Evolutionary conservation across 163 green algal genomes (phyloP).

Genomic region (Chlorella variabilis): DNA sequence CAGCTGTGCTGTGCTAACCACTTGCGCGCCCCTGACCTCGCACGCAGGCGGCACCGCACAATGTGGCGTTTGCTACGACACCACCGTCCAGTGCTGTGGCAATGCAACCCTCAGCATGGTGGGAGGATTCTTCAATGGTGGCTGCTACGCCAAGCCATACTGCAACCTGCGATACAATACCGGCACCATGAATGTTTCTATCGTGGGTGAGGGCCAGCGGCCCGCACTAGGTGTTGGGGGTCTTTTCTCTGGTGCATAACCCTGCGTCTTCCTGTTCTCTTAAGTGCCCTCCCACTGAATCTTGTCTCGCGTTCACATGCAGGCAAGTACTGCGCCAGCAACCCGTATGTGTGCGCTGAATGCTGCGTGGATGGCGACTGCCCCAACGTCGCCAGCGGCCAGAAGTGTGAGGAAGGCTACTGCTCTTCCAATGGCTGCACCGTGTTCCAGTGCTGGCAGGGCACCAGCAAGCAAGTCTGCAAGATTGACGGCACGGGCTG

Average conservation of each 20-base stretch:
- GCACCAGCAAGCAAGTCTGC: constrained; percentile 1
- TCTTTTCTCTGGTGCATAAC: too few relatives aligned
- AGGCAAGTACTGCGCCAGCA: neutral
- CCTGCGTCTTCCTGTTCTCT: too few relatives aligned
- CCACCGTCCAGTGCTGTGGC: neutral
- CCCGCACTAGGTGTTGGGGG: neutral
- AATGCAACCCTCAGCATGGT: neutral
- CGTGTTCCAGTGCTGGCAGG: neutral
- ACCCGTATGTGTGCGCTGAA: neutral
- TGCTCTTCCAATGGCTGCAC: constrained; percentile 5
- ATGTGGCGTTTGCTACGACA: constrained; percentile 1
- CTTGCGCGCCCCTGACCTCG: too few relatives aligned
- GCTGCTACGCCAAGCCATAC: neutral
- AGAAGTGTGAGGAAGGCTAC: neutral
- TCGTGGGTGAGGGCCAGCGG: neutral
- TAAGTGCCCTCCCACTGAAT: too few relatives aligned
- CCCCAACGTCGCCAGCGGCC: neutral
- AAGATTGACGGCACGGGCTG: constrained; percentile 8
- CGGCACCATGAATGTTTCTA: neutral
- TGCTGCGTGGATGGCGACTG: neutral
- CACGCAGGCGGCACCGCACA: neutral
- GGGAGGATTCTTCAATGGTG: neutral
- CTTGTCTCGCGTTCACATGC: neutral
- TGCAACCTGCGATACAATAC: neutral
- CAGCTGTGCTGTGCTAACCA: too few relatives aligned